Percentiles rank a stretch among this genome's conserved stretches.
Evolutionary conservation across 2,329 filamentous ascomycete species (phyloP).

Genomic region (Colletotrichum sp.): DNA sequence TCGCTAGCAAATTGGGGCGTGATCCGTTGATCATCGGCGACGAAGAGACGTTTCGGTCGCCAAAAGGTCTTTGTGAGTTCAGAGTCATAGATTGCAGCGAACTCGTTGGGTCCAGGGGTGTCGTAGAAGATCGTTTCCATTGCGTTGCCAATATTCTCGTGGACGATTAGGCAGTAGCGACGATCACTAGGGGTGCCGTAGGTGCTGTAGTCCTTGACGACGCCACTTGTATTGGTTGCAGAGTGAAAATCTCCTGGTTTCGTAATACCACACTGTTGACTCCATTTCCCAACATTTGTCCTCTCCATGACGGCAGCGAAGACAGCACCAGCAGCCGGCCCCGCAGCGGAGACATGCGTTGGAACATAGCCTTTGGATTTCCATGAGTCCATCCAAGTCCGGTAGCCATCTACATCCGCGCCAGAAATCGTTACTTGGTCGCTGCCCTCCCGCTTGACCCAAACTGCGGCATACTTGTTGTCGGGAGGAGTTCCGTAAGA

Average conservation of each 20-base stretch:
- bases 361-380: slow-evolving; percentile 13
- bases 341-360: slow-evolving; percentile 16
- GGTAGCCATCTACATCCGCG: slow-evolving; percentile 3
- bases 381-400: slow-evolving; percentile 11
- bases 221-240: not conserved
- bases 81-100: not conserved
- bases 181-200: slow-evolving; percentile 10
- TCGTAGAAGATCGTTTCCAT: slow-evolving; percentile 9
- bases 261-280: slow-evolving; percentile 5
- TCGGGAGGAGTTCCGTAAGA: slow-evolving; percentile 1
- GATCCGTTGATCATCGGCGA: slow-evolving; percentile 12
- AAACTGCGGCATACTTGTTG: slow-evolving; percentile 17
- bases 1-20: slow-evolving; percentile 16
- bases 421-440: slow-evolving; percentile 7
- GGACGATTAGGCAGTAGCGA: slow-evolving; percentile 11
- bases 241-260: not conserved
- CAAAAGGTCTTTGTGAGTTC: slow-evolving; percentile 21
- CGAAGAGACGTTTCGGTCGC: slow-evolving; percentile 14
- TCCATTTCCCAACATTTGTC: slow-evolving; percentile 3
- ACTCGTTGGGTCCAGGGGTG: not conserved
- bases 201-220: slow-evolving; percentile 7
- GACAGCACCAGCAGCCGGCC: not conserved
- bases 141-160: slow-evolving; percentile 17
- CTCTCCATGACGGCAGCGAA: slow-evolving; percentile 24
- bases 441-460: not conserved